Evolutionary conservation across 768 basidiomycete genomes (phyloP), one percentile per base, ranked within the genome.

Genomic region (Lentinula detonsa): DNA sequence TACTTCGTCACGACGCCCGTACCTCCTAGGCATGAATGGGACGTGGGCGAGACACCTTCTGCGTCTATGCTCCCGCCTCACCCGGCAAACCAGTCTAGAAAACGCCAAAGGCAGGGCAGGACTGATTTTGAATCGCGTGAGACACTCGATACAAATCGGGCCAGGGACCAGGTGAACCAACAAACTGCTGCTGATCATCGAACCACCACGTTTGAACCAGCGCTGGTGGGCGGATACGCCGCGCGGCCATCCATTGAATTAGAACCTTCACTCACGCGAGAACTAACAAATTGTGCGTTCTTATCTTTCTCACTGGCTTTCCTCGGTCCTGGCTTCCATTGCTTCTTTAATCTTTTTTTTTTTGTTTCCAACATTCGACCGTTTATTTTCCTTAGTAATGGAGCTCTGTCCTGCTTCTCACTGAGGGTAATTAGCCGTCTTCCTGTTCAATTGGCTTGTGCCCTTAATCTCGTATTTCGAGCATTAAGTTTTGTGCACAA

Each of bases 201-300:
- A 6, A 48, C n/a, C 10, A 28, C 48, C 23, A 59, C 40, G 16
- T 48, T 37, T 21, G 33, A 37, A 16, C n/a, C 34, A 15, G 16
- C 16, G 6, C 45, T 49, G n/a, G 34, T 39, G 23, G 45, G 33
- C n/a, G 68, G 75, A 63, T 60, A 73, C 63, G 54, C 66, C 68
- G 69, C 72, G 51, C 74, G 78, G 61, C 63, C 76, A 33, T 70
- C 75, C 33, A 70, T 76, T 56, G 78, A 80, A 59, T 75, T 88
- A 21, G 86, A 90, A 67, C 83, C 82, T 40, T 73, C 78, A 31
- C 79, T 88, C 61, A 88, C 84, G 28, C 82, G 87, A 59, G 89
- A 91, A 71, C 80, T 91, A 61, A 87, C 88, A 37, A 88, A 89
- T 69, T 76, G 89, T 88, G 70, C 69, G 87, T 75, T 66, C 45